phyloP scores from a whole-genome alignment of 805 yeast species.

The Myxozyma sirexii region DNA sequence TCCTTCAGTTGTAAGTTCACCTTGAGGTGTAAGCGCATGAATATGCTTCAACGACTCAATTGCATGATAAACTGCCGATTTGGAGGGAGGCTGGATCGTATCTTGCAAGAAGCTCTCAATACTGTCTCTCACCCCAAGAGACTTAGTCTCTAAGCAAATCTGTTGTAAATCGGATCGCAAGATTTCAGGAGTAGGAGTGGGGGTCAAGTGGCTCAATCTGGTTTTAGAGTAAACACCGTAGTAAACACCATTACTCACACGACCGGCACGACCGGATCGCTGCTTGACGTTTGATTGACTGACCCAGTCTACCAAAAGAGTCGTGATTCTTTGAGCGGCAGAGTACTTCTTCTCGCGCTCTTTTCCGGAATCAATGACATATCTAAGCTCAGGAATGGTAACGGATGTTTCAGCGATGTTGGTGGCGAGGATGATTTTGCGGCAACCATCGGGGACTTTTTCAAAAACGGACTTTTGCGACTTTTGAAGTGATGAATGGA shows the following conservation, averaged over 20 bases:
- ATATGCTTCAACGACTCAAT: constrained; percentile 19
- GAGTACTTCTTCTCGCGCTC: constrained; percentile 76
- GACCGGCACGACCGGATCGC: constrained; percentile 81
- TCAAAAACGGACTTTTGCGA: constrained; percentile 66
- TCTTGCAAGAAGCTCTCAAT: constrained; percentile 18
- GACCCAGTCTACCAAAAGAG: constrained; percentile 71
- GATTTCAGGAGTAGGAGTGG: constrained; percentile 29
- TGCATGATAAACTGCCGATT: constrained; percentile 19
- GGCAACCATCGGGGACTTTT: constrained; percentile 48
- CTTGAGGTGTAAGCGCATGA: constrained; percentile 30
- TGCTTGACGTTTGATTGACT: constrained; percentile 81
- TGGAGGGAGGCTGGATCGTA: constrained; percentile 32
- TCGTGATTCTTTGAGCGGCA: constrained; percentile 72
- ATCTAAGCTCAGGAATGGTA: constrained; percentile 77
- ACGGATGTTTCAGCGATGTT: constrained; percentile 89
- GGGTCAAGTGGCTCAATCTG: background rate
- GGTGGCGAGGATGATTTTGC: constrained; percentile 81
- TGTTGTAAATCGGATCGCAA: constrained; percentile 33
- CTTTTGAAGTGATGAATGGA: constrained; percentile 40
- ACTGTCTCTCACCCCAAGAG: constrained; percentile 21
- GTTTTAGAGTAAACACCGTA: constrained; percentile 60
- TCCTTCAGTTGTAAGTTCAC: constrained; percentile 29
- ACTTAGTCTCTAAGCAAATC: constrained; percentile 27
- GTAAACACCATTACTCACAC: constrained; percentile 74
- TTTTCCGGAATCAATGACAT: constrained; percentile 78